Base-by-base conservation (phyloP, 331 rosid genomes). In the Pyrus hybrid region DNA sequence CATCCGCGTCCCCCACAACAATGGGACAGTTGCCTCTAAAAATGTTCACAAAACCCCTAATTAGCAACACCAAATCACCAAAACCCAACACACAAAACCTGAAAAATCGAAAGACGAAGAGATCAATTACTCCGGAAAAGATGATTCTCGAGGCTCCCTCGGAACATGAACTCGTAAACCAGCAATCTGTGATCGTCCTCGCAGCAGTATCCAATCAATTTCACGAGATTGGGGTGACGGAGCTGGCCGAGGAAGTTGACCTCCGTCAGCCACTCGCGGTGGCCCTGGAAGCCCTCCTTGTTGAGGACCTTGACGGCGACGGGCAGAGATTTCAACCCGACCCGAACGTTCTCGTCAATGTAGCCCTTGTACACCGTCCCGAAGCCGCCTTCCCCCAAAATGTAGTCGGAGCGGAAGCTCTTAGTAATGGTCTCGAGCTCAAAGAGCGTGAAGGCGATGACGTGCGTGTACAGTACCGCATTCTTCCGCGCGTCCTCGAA, bases 221-320 rank as follows among this genome's bases (percentile, higher is more conserved):
- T 95, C n/a, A 95, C 99, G 69, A 95, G 91, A 88, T 95, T 92
- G 3, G 97, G 92, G 83, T 95, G 99, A 86, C 99, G 86, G 1
- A 95, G 93, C 86, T 92, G 97, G 61, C 99, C 99, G 13, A 95
- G 91, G 83, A 92, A 92, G 88, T 95, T 95, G 81, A 95, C 97
- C 84, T 95, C 99, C 29, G 99, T 89, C 97, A 95, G 97, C 99
- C 99, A 95, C 74, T 95, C 99, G 58, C 99, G 89, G 74, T 95
- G 99, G 68, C 99, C 99, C 85, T 95, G 99, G 12, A 88, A 90
- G 35, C 99, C 99, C 76, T 95, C 99, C 78, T 92, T 95, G 80
- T 95, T 95, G 73, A 95, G 91, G 28, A 95, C 99, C 77, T 95
- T 95, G 73, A 95, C 97, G 2, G 99, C 99, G 1, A 95, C 99